phyloP scores from a whole-genome alignment of 768 basidiomycete genomes.

The Ramaria sp. region DNA sequence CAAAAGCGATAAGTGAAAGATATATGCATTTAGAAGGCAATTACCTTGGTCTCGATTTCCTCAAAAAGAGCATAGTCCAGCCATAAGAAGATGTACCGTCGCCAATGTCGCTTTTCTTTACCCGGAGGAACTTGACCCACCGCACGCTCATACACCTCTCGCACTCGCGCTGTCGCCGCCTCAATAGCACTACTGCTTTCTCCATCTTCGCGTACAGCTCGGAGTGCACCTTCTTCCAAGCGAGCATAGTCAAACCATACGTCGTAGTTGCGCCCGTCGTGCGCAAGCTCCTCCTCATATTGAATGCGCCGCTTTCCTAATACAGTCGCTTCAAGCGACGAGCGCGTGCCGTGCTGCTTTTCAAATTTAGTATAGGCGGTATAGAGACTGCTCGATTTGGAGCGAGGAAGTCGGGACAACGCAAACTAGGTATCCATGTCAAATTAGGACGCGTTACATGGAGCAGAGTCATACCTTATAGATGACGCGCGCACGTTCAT shows the following conservation, averaged over 20 bases:
- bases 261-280: slow-evolving; percentile 92
- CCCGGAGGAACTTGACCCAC: slow-evolving; percentile 95
- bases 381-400: slow-evolving; percentile 82
- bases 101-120: slow-evolving; percentile 85
- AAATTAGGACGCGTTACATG: not conserved
- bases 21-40: not conserved
- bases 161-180: slow-evolving; percentile 52
- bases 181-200: slow-evolving; percentile 52
- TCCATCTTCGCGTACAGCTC: slow-evolving; percentile 67
- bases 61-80: slow-evolving; percentile 94
- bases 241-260: slow-evolving; percentile 97
- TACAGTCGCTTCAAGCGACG: slow-evolving; percentile 85
- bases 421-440: slow-evolving; percentile 57
- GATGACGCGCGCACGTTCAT: slow-evolving; percentile 91
- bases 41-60: slow-evolving; percentile 87
- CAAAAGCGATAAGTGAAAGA: not conserved
- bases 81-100: slow-evolving; percentile 88
- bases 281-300: slow-evolving; percentile 90
- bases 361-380: slow-evolving; percentile 95
- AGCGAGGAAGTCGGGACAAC: slow-evolving; percentile 82
- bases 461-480: slow-evolving; percentile 58
- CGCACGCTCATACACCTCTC: slow-evolving; percentile 93
- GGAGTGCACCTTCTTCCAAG: slow-evolving; percentile 80
- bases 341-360: slow-evolving; percentile 90
- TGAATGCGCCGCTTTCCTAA: slow-evolving; percentile 97